These are phyloP conservation scores for Pharnaceum exiguum DNA, from an alignment of 148 eudicot genomes.

Conservation along the genomic window DNA sequence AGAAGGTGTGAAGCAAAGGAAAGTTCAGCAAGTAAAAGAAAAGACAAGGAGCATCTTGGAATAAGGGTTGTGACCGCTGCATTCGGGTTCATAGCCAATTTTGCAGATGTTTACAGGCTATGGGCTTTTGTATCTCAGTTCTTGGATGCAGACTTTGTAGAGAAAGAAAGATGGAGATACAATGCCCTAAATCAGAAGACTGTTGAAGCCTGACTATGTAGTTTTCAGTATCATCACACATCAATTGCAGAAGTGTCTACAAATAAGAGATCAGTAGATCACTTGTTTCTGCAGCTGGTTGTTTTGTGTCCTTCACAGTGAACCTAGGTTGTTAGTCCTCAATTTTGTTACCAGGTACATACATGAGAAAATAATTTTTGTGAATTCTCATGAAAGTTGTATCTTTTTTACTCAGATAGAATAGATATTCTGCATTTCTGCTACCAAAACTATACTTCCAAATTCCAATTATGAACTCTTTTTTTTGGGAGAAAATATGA, in stretches of 20 bases:
- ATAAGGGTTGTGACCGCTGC: constrained; percentile 64
- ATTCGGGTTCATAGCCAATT: constrained; percentile 71
- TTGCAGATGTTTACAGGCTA: constrained; percentile 80
- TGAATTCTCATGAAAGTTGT: no score
- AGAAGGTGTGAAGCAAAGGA: constrained; percentile 35
- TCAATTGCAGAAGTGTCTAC: no score
- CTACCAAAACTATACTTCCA: no score
- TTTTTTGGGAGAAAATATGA: no score
- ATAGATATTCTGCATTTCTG: no score
- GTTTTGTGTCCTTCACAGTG: not conserved
- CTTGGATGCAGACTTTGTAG: constrained; percentile 96
- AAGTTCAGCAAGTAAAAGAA: constrained; percentile 27
- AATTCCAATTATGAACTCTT: no score
- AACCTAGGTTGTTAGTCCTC: not conserved
- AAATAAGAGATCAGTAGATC: no score
- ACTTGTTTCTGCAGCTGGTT: not conserved
- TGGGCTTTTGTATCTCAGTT: constrained; percentile 91
- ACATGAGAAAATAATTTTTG: no score
- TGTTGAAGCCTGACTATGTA: constrained; percentile 11
- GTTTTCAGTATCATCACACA: not conserved
- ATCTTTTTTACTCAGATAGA: no score
- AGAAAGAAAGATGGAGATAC: constrained; percentile 98
- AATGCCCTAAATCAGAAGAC: constrained; percentile 63
- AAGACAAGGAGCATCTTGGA: constrained; percentile 28
- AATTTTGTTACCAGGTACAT: not conserved